Conservation (phyloP, 257 asterid species). For the Prunella vulgaris region DNA sequence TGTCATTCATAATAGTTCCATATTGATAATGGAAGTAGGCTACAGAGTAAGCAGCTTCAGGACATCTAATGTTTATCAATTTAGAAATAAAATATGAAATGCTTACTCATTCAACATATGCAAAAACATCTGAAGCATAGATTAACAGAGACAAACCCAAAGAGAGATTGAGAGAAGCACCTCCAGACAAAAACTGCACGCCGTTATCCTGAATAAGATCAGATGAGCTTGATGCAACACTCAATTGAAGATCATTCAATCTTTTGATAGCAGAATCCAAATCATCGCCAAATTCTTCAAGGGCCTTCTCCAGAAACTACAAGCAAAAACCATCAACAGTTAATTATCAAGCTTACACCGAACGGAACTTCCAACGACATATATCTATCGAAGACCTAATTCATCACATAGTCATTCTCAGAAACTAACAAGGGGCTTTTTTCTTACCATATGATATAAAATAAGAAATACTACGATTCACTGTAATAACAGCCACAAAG, state of each 20-base stretch:
- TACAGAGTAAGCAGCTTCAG: conserved; percentile 8
- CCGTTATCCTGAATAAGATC: conserved; percentile 34
- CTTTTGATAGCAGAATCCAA: conserved; percentile 80
- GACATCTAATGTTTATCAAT: background rate
- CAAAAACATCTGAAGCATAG: conserved; percentile 2
- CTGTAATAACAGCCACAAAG: background rate
- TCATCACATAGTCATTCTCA: background rate
- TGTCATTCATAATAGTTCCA: background rate
- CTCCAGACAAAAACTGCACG: conserved; percentile 34
- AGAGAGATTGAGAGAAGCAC: conserved; percentile 27
- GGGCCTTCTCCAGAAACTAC: conserved; percentile 73
- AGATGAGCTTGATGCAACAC: conserved; percentile 45
- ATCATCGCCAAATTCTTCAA: conserved; percentile 70
- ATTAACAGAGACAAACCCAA: conserved; percentile 12
- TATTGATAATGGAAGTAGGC: background rate
- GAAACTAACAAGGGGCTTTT: background rate
- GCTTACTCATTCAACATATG: background rate
- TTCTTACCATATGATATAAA: conserved; percentile 17
- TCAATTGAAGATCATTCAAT: conserved; percentile 74
- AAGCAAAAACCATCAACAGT: conserved; percentile 26
- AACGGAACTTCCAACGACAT: conserved; percentile 4
- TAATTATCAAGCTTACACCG: no score
- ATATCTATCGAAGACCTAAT: background rate
- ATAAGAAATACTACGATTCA: background rate
- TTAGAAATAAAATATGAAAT: background rate